Conservation (phyloP, 2,329 filamentous ascomycete genomes). For the Aspergillus phoenicis region DNA sequence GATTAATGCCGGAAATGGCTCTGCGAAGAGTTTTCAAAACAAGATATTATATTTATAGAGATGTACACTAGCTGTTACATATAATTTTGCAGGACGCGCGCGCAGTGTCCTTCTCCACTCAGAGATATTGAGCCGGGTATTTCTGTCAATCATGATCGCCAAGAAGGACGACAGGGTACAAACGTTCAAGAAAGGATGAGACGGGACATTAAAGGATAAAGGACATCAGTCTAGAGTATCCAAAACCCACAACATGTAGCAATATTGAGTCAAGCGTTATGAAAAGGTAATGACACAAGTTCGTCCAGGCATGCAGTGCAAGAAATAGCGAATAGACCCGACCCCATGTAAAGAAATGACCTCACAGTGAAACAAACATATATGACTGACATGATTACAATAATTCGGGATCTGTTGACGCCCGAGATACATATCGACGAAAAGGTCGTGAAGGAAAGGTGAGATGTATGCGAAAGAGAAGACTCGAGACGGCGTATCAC, state of each 20-base stretch:
- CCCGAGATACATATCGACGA: slow-evolving; percentile 1
- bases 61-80: slow-evolving; percentile 38
- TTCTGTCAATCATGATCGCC: slow-evolving; percentile 1
- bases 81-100: slow-evolving; percentile 24
- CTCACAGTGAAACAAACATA: neutral
- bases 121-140: slow-evolving; percentile 15
- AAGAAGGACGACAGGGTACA: slow-evolving; percentile 8
- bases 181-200: slow-evolving; percentile 8
- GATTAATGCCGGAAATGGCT: slow-evolving; percentile 1
- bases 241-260: neutral
- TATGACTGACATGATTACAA: neutral
- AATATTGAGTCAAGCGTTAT: neutral
- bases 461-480: neutral
- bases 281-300: neutral
- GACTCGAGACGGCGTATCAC: slow-evolving; percentile 37
- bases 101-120: slow-evolving; percentile 27
- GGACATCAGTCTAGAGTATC: neutral
- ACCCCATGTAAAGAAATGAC: neutral
- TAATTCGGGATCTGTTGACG: neutral
- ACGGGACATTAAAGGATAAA: slow-evolving; percentile 2
- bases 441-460: neutral
- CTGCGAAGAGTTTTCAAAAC: slow-evolving; percentile 26
- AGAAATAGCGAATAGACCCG: neutral
- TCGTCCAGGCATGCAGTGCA: neutral
- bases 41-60: slow-evolving; percentile 20